Evolutionary conservation across 2,329 filamentous ascomycete species (phyloP).

Genomic region (Ascocoryne sarcoides): DNA sequence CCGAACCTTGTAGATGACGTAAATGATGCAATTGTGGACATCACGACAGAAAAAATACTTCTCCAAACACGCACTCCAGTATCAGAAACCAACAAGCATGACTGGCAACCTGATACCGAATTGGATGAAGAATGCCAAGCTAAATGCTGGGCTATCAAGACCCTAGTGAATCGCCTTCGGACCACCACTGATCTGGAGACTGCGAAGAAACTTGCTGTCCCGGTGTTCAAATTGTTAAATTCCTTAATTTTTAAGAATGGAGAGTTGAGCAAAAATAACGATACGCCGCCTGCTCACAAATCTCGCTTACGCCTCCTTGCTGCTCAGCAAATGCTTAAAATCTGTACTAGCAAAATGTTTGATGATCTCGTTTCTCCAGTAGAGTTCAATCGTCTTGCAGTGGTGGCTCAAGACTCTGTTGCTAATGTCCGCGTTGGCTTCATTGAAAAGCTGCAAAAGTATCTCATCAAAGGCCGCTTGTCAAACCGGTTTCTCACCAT

Average conservation of each 20-base stretch:
- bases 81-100: conserved; percentile 41
- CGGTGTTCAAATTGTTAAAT: conserved; percentile 72
- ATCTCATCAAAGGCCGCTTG: conserved; percentile 65
- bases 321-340: conserved; percentile 72
- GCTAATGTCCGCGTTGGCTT: conserved; percentile 70
- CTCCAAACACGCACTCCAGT: conserved; percentile 59
- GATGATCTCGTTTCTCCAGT: conserved; percentile 64
- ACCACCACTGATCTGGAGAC: conserved; percentile 42
- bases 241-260: conserved; percentile 67
- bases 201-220: conserved; percentile 50
- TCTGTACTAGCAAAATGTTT: conserved; percentile 67
- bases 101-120: conserved; percentile 59
- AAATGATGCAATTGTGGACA: conserved; percentile 68
- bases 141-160: conserved; percentile 76
- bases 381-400: conserved; percentile 74
- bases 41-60: conserved; percentile 67
- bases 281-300: conserved; percentile 71
- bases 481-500: conserved; percentile 77
- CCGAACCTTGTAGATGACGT: conserved; percentile 64
- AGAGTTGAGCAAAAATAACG: conserved; percentile 65
- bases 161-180: conserved; percentile 77
- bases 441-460: conserved; percentile 80
- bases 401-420: conserved; percentile 71
- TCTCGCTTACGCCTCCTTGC: conserved; percentile 74
- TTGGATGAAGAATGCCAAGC: conserved; percentile 75